Conservation (phyloP, 1,284 basidiomycete genomes). For the Malassezia yamatoensis region DNA sequence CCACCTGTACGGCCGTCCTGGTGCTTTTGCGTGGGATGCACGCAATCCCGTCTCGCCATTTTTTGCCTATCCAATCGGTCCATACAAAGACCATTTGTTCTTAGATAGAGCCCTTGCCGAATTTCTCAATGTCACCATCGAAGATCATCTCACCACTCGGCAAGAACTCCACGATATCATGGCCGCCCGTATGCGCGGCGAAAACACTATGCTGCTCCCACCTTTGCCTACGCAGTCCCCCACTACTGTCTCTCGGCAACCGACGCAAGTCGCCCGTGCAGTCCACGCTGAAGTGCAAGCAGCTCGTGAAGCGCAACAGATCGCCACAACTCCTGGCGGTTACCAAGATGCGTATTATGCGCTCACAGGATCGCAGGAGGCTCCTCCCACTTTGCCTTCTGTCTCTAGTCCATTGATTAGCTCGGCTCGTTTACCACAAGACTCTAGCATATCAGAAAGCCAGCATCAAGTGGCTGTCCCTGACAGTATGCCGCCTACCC, state of each 20-base stretch:
- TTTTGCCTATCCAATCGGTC: slow-evolving; percentile 49
- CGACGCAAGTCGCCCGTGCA: slow-evolving; percentile 16
- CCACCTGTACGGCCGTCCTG: slow-evolving; percentile 40
- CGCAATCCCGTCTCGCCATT: slow-evolving; percentile 51
- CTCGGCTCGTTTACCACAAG: no score
- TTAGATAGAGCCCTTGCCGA: slow-evolving; percentile 75
- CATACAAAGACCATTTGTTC: slow-evolving; percentile 60
- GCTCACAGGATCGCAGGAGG: background rate
- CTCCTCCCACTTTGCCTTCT: background rate
- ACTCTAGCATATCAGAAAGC: no score
- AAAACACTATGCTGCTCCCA: slow-evolving; percentile 41
- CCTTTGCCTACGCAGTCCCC: slow-evolving; percentile 22
- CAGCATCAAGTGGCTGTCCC: no score
- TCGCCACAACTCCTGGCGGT: background rate
- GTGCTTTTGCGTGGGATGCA: slow-evolving; percentile 38
- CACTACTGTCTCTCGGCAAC: background rate
- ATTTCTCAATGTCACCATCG: slow-evolving; percentile 65
- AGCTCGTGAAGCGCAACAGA: background rate
- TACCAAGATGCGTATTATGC: background rate
- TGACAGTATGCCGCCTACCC: no score
- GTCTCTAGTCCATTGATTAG: background rate
- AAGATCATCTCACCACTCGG: slow-evolving; percentile 48
- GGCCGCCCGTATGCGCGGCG: slow-evolving; percentile 44
- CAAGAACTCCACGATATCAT: slow-evolving; percentile 41
- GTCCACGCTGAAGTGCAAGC: background rate